Evolutionary conservation across 805 yeast species (phyloP), one percentile per base, ranked within the genome.

Genomic region (Ogataea philodendri): DNA sequence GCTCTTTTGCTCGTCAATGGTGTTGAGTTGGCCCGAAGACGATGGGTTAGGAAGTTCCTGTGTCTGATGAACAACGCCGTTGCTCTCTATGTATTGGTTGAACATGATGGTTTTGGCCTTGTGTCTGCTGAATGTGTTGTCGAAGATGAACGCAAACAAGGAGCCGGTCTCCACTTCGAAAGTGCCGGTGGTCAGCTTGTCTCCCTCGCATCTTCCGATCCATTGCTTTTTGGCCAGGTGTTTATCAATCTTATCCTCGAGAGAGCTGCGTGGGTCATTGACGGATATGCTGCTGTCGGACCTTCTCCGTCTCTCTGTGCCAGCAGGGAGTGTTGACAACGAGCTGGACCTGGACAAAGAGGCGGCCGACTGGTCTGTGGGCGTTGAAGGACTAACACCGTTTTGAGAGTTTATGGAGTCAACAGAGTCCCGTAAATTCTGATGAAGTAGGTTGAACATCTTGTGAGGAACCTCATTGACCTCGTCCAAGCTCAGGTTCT

Each of bases 121-220:
- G 20, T 82, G 85, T 52, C 84, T 87, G 20, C 96, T 82, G 50
- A 88, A 86, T 0, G 95, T 83, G 62, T 90, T 90, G 61, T 90
- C 97, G 54, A 90, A 83, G 16, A 93, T 81, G 56, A 90, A 84
- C 0, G 96, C 97, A 60, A 74, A 83, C 51, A 81, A 72, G 2
- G 90, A 90, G 7, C 81, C 84, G 15, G 69, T 65, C 3, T 59
- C 60, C 3, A 81, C 81, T n/a, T 69, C 67, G 41, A 81, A 67
- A 17, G 67, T 62, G 1, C 89, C 95, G 31, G 76, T 76, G 34
- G 74, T 70, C 51, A 77, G 60, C 42, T 80, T 82, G 44, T 78
- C 80, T 2, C 81, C 78, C 10, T 62, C 59, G 60, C 85, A 59
- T 53, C 70, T 65, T 4, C 82, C 84, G 30, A 76, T 63, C 64